Evolutionary conservation across 2,329 filamentous ascomycete species (phyloP).

Genomic region (Alternaria hordeiaustralica): DNA sequence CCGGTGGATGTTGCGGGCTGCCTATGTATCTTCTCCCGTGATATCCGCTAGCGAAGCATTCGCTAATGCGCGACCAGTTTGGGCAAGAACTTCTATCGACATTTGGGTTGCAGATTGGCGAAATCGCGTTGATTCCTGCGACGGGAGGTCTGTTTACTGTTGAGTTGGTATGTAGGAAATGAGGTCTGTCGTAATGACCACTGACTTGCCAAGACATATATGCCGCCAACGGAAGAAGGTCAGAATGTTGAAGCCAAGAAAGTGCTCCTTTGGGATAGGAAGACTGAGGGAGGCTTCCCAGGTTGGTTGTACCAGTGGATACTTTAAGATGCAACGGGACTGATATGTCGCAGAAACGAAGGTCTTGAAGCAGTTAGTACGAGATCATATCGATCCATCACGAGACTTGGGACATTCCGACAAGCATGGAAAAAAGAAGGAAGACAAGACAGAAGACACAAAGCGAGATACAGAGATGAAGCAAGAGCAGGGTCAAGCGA

Average conservation of each 20-base stretch:
- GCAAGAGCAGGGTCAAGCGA: background rate
- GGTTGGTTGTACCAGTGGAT: no score
- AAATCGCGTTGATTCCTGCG: slow-evolving; percentile 83
- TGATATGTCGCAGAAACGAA: slow-evolving; percentile 76
- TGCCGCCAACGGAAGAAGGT: slow-evolving; percentile 15
- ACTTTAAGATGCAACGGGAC: no score
- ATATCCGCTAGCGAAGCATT: background rate
- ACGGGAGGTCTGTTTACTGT: slow-evolving; percentile 87
- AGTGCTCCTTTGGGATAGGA: slow-evolving; percentile 84
- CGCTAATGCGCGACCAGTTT: slow-evolving; percentile 62
- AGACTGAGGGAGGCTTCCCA: slow-evolving; percentile 85
- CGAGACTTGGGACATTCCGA: slow-evolving; percentile 78
- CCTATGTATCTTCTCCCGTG: slow-evolving; percentile 66
- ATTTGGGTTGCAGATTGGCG: slow-evolving; percentile 81
- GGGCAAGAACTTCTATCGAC: slow-evolving; percentile 95
- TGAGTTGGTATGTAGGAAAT: slow-evolving; percentile 57
- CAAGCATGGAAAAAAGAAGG: slow-evolving; percentile 47
- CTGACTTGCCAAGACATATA: slow-evolving; percentile 26
- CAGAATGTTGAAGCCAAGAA: slow-evolving; percentile 47
- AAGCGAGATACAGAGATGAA: background rate
- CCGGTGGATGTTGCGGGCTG: slow-evolving; percentile 86
- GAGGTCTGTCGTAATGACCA: background rate
- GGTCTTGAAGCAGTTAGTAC: slow-evolving; percentile 81
- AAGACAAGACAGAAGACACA: slow-evolving; percentile 10
- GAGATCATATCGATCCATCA: slow-evolving; percentile 80